Conservation (phyloP, 2,329 filamentous ascomycete genomes). For the Grosmannia huntii region DNA sequence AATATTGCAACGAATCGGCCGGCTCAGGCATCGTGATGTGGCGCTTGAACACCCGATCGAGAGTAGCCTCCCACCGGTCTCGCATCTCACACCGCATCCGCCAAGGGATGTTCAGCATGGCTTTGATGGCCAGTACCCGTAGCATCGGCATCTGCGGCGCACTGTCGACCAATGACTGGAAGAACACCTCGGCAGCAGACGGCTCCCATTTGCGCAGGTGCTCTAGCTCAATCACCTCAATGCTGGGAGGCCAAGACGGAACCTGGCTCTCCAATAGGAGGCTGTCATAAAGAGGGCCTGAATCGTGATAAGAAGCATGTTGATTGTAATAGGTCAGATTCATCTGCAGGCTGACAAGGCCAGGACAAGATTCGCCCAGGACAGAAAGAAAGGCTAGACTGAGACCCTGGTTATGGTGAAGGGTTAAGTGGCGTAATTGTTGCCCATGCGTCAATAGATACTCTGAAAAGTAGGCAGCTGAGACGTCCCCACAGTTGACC, state of each 20-base stretch:
- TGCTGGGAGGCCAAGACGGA: conserved; percentile 64
- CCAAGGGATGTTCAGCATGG: conserved; percentile 71
- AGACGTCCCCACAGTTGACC: conserved; percentile 66
- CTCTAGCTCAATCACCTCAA: conserved; percentile 61
- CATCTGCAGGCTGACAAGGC: conserved; percentile 57
- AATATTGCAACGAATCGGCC: conserved; percentile 12
- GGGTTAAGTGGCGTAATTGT: conserved; percentile 51
- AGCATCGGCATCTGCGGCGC: conserved; percentile 54
- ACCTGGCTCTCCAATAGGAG: conserved; percentile 51
- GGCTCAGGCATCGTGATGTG: conserved; percentile 14
- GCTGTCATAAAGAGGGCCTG: conserved; percentile 60
- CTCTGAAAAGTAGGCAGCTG: conserved; percentile 47
- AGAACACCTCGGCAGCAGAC: conserved; percentile 60
- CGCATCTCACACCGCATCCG: conserved; percentile 70
- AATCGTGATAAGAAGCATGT: conserved; percentile 52
- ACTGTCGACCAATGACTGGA: conserved; percentile 63
- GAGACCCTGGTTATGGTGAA: conserved; percentile 71
- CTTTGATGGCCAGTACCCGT: conserved; percentile 58
- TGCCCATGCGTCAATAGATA: conserved; percentile 58
- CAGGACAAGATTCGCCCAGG: conserved; percentile 55
- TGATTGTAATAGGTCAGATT: conserved; percentile 68
- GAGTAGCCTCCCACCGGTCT: conserved; percentile 59
- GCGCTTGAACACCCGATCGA: conserved; percentile 55
- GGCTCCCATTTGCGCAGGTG: conserved; percentile 65
- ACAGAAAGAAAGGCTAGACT: conserved; percentile 60